Conservation (phyloP, 1,284 basidiomycete species). For the Sporisorium reilianum region DNA sequence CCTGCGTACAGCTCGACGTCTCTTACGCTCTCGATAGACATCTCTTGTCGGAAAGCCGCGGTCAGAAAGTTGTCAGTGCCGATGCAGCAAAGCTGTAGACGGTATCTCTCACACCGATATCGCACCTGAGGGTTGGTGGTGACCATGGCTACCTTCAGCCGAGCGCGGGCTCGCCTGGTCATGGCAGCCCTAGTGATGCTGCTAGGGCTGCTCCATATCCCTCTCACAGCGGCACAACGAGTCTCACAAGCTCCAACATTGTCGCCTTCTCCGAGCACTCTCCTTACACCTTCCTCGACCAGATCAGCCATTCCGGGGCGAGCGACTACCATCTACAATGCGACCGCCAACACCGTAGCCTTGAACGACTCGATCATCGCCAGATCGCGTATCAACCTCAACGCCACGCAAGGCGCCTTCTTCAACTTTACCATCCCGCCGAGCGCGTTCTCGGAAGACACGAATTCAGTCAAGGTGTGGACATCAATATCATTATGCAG, state of each 20-base stretch:
- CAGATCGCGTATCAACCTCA: slow-evolving; percentile 37
- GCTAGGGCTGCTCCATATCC: neutral
- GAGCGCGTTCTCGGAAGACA: slow-evolving; percentile 21
- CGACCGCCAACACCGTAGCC: slow-evolving; percentile 30
- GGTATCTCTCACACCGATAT: neutral
- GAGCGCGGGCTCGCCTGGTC: neutral
- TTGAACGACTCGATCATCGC: slow-evolving; percentile 57
- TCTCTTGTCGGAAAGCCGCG: no score
- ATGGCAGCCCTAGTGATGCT: slow-evolving; percentile 2
- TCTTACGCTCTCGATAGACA: neutral
- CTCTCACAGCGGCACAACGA: slow-evolving; percentile 21
- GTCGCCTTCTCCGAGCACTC: slow-evolving; percentile 10
- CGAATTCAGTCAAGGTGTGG: slow-evolving; percentile 36
- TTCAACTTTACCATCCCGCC: slow-evolving; percentile 52
- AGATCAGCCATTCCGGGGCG: slow-evolving; percentile 39
- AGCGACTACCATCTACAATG: slow-evolving; percentile 36
- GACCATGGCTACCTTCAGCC: neutral
- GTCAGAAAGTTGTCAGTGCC: no score
- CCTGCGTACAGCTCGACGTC: neutral
- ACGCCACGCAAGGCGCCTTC: slow-evolving; percentile 40
- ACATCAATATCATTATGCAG: slow-evolving; percentile 60
- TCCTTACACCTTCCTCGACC: slow-evolving; percentile 15
- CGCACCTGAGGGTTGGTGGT: neutral
- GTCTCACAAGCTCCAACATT: slow-evolving; percentile 9
- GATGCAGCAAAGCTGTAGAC: neutral